A percentile compares a stretch with the other conserved stretches of the same genome.
Conservation (phyloP, 768 basidiomycete genomes). For the Tricholoma bakamatsutake region DNA sequence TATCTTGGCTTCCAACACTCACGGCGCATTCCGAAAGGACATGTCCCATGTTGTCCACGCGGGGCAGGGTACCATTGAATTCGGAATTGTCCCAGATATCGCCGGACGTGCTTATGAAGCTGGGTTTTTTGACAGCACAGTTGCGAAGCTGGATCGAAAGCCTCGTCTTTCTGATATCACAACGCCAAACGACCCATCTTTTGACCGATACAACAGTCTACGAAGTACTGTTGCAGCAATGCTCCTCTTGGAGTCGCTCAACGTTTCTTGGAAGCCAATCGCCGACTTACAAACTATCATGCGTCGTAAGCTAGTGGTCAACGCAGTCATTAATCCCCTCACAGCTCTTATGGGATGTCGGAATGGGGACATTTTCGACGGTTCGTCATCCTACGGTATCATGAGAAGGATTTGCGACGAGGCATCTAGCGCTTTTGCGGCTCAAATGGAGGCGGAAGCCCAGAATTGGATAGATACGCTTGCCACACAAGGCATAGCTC, state of each 20-base stretch:
- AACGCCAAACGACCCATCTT: conserved; percentile 29
- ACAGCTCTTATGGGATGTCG: conserved; percentile 75
- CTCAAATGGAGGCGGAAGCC: conserved; percentile 42
- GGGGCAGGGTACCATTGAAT: conserved; percentile 64
- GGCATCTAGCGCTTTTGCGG: conserved; percentile 54
- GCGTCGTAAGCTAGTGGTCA: conserved; percentile 77
- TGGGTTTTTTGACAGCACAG: conserved; percentile 30
- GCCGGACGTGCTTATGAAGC: conserved; percentile 59
- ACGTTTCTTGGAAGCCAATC: conserved; percentile 60
- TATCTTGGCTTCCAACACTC: conserved; percentile 76
- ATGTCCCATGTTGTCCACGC: conserved; percentile 59
- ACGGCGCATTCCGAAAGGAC: conserved; percentile 62
- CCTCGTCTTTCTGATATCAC: conserved; percentile 52
- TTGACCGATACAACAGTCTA: conserved; percentile 50
- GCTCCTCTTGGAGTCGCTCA: conserved; percentile 47
- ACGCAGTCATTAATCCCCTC: conserved; percentile 79
- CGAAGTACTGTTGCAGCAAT: conserved; percentile 66
- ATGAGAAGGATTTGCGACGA: conserved; percentile 61
- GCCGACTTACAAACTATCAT: conserved; percentile 61
- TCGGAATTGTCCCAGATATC: conserved; percentile 74
- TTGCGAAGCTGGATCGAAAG: conserved; percentile 30
- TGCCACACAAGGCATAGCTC: conserved; percentile 21
- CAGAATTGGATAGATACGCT: conserved; percentile 26
- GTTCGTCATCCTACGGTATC: conserved; percentile 37
- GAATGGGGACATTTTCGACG: conserved; percentile 67